These are phyloP conservation scores for Chondrostereum purpureum DNA, from an alignment of 1,284 basidiomycete species.

Conservation along the genomic window DNA sequence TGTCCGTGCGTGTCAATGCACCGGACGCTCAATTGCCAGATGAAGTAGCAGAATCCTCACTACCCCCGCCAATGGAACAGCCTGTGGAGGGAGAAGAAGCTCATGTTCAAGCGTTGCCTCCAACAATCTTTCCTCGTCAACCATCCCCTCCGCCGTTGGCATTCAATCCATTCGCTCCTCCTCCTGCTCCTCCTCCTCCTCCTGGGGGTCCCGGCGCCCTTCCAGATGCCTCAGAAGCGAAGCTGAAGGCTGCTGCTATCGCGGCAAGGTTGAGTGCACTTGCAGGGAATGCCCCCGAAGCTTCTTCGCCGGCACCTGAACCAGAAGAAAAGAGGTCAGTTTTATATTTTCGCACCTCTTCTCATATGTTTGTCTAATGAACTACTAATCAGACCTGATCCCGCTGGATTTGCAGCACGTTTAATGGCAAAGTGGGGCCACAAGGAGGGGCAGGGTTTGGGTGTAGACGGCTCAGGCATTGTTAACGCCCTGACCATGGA, in stretches of 20 bases:
- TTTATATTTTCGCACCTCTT: not conserved
- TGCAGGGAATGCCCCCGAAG: constrained; percentile 29
- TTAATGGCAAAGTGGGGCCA: constrained; percentile 94
- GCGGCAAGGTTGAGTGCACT: constrained; percentile 65
- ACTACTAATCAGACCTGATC: constrained; percentile 41
- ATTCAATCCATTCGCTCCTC: constrained; percentile 63
- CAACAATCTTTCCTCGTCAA: constrained; percentile 16
- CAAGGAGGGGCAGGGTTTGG: constrained; percentile 86
- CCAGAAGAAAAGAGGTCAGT: constrained; percentile 4
- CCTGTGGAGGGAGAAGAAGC: constrained; percentile 63
- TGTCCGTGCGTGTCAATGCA: constrained; percentile 30
- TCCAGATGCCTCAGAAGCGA: constrained; percentile 51
- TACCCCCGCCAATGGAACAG: constrained; percentile 17
- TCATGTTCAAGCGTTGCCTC: constrained; percentile 47
- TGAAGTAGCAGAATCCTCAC: constrained; percentile 14
- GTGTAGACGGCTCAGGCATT: constrained; percentile 78
- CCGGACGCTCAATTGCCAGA: constrained; percentile 15
- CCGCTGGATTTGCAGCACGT: constrained; percentile 69
- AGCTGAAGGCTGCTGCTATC: constrained; percentile 75
- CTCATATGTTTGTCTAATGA: not conserved
- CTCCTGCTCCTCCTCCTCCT: constrained; percentile 48
- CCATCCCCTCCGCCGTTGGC: constrained; percentile 42
- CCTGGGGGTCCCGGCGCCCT: constrained; percentile 31
- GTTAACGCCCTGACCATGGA: constrained; percentile 83
- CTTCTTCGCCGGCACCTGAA: constrained; percentile 21